Evolutionary conservation across 140 eudicot genomes (phyloP).

Genomic region (Flaveria floridana): DNA sequence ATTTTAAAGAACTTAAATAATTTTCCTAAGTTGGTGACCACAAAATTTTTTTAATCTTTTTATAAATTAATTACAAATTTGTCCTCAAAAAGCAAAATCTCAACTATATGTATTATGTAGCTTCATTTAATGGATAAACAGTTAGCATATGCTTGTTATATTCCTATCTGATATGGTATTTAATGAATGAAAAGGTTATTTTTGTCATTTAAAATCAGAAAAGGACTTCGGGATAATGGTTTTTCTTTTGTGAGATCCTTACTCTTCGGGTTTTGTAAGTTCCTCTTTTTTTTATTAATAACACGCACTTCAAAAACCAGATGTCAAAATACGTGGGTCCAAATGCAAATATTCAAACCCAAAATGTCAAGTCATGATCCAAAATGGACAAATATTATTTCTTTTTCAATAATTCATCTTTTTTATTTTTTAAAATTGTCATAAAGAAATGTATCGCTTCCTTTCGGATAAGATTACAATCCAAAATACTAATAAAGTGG

Average conservation of each 20-base stretch:
- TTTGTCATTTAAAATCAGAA: background rate
- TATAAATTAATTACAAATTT: background rate
- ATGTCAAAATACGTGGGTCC: conserved; percentile 22
- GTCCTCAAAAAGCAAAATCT: background rate
- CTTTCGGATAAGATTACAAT: conserved; percentile 15
- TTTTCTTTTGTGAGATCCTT: conserved; percentile 19
- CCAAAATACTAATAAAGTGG: conserved; percentile 1
- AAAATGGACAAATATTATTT: background rate
- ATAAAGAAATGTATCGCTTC: background rate
- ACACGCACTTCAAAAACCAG: background rate
- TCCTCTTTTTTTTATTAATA: background rate
- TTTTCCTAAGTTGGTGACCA: background rate
- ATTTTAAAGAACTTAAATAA: too few species aligned
- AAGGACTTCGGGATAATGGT: conserved; percentile 7
- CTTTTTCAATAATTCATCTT: background rate
- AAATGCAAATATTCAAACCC: conserved; percentile 21
- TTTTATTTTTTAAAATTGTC: background rate
- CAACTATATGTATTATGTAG: background rate
- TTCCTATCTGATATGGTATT: background rate
- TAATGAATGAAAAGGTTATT: background rate
- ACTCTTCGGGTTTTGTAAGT: conserved; percentile 18
- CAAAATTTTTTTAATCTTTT: background rate
- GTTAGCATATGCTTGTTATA: conserved; percentile 9
- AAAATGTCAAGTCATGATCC: conserved; percentile 23
- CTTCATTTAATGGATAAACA: background rate